Evolutionary conservation across 2,329 filamentous ascomycete genomes (phyloP).

Genomic region (Aspergillus versicolor): DNA sequence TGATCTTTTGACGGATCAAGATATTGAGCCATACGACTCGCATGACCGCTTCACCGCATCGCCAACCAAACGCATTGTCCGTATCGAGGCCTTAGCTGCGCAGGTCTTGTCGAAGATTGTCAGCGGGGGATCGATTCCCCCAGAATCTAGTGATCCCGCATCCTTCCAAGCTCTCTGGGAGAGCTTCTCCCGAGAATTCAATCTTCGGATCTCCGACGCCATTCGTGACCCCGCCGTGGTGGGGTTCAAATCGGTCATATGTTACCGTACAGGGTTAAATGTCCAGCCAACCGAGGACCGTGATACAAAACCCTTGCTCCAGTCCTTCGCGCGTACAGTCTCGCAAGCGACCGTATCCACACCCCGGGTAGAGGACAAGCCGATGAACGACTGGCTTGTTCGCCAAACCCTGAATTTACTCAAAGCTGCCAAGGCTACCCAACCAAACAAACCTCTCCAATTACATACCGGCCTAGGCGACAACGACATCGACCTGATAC

Average conservation of each 20-base stretch:
- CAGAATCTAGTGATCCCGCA: constrained; percentile 30
- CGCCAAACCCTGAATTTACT: constrained; percentile 63
- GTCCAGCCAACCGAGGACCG: constrained; percentile 54
- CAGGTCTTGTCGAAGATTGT: constrained; percentile 56
- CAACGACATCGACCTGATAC: constrained; percentile 69
- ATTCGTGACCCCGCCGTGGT: constrained; percentile 67
- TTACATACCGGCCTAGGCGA: constrained; percentile 83
- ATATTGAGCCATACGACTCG: constrained; percentile 61
- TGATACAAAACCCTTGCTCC: constrained; percentile 28
- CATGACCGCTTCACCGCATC: constrained; percentile 65
- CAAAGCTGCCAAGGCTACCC: constrained; percentile 35
- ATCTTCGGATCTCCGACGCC: constrained; percentile 52
- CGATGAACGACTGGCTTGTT: constrained; percentile 69
- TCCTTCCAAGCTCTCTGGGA: constrained; percentile 17
- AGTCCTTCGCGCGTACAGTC: constrained; percentile 29
- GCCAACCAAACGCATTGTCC: constrained; percentile 69
- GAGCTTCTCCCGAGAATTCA: constrained; percentile 30
- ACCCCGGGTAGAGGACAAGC: constrained; percentile 56
- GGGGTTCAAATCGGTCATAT: constrained; percentile 81
- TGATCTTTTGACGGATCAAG: constrained; percentile 63
- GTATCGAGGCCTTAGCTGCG: constrained; percentile 72
- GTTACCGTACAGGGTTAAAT: constrained; percentile 73
- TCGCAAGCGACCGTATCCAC: constrained; percentile 25
- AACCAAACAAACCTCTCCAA: constrained; percentile 69
- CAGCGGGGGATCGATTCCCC: constrained; percentile 23